A percentile compares a stretch with the other conserved stretches of the same genome.
Evolutionary conservation across 495 filamentous ascomycete species (phyloP).

Genomic region (Aspergillus heteromorphus): DNA sequence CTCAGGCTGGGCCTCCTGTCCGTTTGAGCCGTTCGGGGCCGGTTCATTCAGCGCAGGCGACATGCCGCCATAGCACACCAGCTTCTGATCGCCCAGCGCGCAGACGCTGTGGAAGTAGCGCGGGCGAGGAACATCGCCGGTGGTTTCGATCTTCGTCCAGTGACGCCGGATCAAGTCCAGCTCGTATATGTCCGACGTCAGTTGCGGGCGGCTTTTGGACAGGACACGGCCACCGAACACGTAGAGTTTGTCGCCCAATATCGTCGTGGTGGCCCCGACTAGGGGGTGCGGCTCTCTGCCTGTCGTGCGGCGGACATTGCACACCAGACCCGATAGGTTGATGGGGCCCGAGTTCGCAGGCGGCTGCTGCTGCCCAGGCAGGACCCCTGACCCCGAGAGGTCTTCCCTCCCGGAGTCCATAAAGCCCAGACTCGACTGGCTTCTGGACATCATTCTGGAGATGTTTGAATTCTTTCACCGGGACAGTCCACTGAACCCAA

Average conservation of each 20-base stretch:
- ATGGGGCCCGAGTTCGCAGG: constrained; percentile 42
- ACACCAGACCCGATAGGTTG: constrained; percentile 82
- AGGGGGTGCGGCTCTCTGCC: constrained; percentile 85
- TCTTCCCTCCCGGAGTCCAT: constrained; percentile 34
- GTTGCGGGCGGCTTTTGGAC: constrained; percentile 71
- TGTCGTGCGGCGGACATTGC: constrained; percentile 88
- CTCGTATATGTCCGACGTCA: constrained; percentile 89
- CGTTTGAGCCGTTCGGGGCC: constrained; percentile 29
- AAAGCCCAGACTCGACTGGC: constrained; percentile 41
- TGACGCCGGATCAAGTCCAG: constrained; percentile 85
- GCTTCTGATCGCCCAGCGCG: constrained; percentile 84
- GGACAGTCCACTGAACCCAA: background rate
- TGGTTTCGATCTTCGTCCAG: constrained; percentile 83
- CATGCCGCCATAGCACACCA: constrained; percentile 98
- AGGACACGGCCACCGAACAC: constrained; percentile 90
- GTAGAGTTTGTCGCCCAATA: constrained; percentile 89
- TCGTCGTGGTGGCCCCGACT: constrained; percentile 92
- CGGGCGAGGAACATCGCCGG: constrained; percentile 80
- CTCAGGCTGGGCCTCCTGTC: constrained; percentile 72
- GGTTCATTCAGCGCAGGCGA: constrained; percentile 62
- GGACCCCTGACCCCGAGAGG: constrained; percentile 22
- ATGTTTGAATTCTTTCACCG: background rate
- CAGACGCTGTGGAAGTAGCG: constrained; percentile 97
- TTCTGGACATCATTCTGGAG: constrained; percentile 40
- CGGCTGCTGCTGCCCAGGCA: constrained; percentile 29